A percentile compares a stretch with the other conserved stretches of the same genome.
Evolutionary conservation across 169 alveolate species (phyloP).

Genomic region (Plasmodium vinckei): DNA sequence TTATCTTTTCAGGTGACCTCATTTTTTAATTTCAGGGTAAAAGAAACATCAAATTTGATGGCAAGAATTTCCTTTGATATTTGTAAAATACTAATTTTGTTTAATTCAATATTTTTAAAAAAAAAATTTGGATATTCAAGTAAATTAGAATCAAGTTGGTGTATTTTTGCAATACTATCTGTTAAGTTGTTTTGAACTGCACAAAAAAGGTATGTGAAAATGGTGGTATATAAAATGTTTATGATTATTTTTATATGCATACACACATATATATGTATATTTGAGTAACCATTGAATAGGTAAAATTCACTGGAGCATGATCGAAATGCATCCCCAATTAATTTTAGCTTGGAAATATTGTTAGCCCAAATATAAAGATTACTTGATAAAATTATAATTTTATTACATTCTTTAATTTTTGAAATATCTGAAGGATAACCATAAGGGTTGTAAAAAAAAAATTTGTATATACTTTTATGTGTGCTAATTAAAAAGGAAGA

Average conservation of each 20-base stretch:
- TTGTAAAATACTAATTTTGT: constrained; percentile 57
- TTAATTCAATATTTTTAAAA: constrained; percentile 34
- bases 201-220: neutral
- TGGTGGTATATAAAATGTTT: neutral
- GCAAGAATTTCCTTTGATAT: constrained; percentile 54
- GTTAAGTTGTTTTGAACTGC: constrained; percentile 11
- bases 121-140: constrained; percentile 23
- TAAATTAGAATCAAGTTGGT: constrained; percentile 8
- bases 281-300: constrained; percentile 44
- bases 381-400: constrained; percentile 42
- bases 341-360: constrained; percentile 17
- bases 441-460: neutral
- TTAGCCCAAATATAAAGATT: constrained; percentile 56
- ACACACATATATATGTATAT: neutral
- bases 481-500: neutral
- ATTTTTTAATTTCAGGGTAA: constrained; percentile 47
- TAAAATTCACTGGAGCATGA: constrained; percentile 31
- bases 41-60: constrained; percentile 41
- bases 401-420: constrained; percentile 52
- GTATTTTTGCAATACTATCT: constrained; percentile 1
- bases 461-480: neutral
- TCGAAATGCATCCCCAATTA: constrained; percentile 32
- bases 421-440: constrained; percentile 2
- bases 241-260: neutral
- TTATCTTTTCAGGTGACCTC: constrained; percentile 5